These are phyloP conservation scores for Cutaneotrichosporon sp. DNA, from an alignment of 1,284 basidiomycete species.

Conservation along the genomic window DNA sequence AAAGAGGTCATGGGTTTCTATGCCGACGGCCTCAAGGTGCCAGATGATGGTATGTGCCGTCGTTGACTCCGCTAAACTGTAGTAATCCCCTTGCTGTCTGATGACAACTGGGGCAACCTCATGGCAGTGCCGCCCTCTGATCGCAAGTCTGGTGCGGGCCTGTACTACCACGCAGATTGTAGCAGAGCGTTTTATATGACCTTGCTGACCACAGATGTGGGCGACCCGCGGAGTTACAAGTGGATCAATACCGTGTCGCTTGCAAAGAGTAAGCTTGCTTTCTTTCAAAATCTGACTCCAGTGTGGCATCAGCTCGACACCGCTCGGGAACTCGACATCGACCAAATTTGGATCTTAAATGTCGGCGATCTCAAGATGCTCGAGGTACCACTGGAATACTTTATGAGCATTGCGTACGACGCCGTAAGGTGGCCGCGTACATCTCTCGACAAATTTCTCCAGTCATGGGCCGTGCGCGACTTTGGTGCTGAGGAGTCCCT, in stretches of 20 bases:
- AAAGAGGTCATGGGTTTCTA: constrained; percentile 67
- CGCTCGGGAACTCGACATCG: constrained; percentile 27
- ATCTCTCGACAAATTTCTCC: constrained; percentile 56
- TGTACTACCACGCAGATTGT: constrained; percentile 61
- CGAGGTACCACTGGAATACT: constrained; percentile 64
- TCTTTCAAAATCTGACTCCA: constrained; percentile 1
- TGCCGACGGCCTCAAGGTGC: constrained; percentile 52
- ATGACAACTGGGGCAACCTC: constrained; percentile 46
- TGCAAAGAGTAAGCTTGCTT: constrained; percentile 19
- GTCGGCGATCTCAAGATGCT: constrained; percentile 66
- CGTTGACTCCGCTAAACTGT: neutral
- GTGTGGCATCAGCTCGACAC: constrained; percentile 36
- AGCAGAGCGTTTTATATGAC: constrained; percentile 15
- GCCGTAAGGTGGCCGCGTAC: constrained; percentile 52
- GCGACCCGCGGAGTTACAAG: constrained; percentile 46
- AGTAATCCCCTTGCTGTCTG: constrained; percentile 27
- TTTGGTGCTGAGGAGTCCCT: constrained; percentile 53
- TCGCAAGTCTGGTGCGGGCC: constrained; percentile 57
- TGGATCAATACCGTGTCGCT: constrained; percentile 42
- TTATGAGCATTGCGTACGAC: constrained; percentile 61
- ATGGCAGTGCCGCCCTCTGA: constrained; percentile 49
- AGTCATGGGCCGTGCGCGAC: constrained; percentile 60
- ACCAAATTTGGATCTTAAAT: constrained; percentile 45
- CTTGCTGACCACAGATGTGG: constrained; percentile 17
- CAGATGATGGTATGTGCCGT: constrained; percentile 28